Percentiles rank a stretch among this genome's conserved stretches.
phyloP scores from a whole-genome alignment of 2,329 filamentous ascomycete species.

The Chrysosporium keratinophilum region DNA sequence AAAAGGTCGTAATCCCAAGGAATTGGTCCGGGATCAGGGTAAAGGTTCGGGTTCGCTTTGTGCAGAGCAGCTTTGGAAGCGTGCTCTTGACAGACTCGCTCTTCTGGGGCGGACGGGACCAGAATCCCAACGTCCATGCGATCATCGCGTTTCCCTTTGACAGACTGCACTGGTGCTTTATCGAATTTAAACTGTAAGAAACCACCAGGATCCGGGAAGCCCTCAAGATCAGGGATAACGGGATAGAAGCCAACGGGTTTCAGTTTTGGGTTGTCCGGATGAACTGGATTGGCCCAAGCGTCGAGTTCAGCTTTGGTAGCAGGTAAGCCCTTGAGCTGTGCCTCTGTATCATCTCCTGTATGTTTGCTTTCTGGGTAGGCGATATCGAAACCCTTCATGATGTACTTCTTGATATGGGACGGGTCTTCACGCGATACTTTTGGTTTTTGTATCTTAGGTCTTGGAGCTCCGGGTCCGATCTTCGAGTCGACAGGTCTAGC shows the following conservation, averaged over 20 bases:
- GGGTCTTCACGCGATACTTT: slow-evolving; percentile 45
- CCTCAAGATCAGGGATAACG: slow-evolving; percentile 51
- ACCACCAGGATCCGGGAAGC: slow-evolving; percentile 48
- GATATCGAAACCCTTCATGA: slow-evolving; percentile 55
- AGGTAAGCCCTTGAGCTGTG: slow-evolving; percentile 44
- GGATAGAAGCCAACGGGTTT: slow-evolving; percentile 52
- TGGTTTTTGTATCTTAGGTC: slow-evolving; percentile 25
- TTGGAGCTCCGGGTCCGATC: slow-evolving; percentile 17
- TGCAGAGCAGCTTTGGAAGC: slow-evolving; percentile 40
- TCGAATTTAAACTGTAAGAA: slow-evolving; percentile 54
- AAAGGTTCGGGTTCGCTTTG: slow-evolving; percentile 40
- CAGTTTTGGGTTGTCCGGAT: slow-evolving; percentile 48
- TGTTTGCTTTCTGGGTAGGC: slow-evolving; percentile 53
- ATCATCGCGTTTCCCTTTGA: slow-evolving; percentile 44
- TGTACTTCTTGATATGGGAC: slow-evolving; percentile 49
- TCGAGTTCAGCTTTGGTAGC: slow-evolving; percentile 45
- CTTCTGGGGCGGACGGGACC: slow-evolving; percentile 42
- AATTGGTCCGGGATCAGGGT: slow-evolving; percentile 44
- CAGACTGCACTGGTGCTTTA: slow-evolving; percentile 45
- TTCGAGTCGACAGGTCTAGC: slow-evolving; percentile 27
- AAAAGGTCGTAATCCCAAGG: slow-evolving; percentile 52
- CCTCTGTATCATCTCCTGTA: slow-evolving; percentile 45
- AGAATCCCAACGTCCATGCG: slow-evolving; percentile 51
- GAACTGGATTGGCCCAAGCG: slow-evolving; percentile 51
- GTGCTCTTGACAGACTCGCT: slow-evolving; percentile 40